Evolutionary conservation across 257 asterid species (phyloP).

Genomic region (Vinca minor): DNA sequence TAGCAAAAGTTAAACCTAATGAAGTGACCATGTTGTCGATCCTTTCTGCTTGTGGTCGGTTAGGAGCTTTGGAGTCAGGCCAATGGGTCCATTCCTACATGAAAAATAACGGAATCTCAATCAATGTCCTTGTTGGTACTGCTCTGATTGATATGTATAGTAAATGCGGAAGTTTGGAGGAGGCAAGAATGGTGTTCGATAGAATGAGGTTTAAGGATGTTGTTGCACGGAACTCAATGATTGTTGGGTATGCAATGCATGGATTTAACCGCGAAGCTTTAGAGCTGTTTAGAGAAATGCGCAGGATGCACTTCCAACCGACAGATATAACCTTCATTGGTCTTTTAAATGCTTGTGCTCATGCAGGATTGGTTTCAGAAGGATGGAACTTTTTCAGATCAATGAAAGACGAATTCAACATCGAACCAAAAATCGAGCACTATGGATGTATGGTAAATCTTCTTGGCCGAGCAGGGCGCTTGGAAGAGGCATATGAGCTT

Average conservation of each 20-base stretch:
- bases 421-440: constrained; percentile 11
- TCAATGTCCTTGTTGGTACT: constrained; percentile 11
- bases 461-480: constrained; percentile 11
- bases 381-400: constrained; percentile 12
- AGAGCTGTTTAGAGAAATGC: constrained; percentile 9
- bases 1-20: constrained; percentile 8
- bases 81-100: constrained; percentile 13
- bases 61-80: constrained; percentile 12
- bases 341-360: constrained; percentile 10
- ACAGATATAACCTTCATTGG: constrained; percentile 11
- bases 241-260: constrained; percentile 18
- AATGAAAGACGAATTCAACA: constrained; percentile 8
- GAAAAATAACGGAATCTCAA: constrained; percentile 4
- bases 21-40: constrained; percentile 9
- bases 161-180: constrained; percentile 16
- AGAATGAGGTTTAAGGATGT: constrained; percentile 11
- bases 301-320: not conserved
- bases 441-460: constrained; percentile 14
- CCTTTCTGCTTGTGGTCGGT: constrained; percentile 7
- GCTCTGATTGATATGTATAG: constrained; percentile 20
- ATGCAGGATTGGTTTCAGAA: constrained; percentile 12
- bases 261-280: constrained; percentile 11
- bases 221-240: constrained; percentile 16
- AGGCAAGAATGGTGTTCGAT: constrained; percentile 14
- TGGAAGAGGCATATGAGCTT: constrained; percentile 17